Evolutionary conservation across 176 grass and related monocot genomes (phyloP), one percentile per base, ranked within the genome.

Genomic region (Eragrostis curvula): DNA sequence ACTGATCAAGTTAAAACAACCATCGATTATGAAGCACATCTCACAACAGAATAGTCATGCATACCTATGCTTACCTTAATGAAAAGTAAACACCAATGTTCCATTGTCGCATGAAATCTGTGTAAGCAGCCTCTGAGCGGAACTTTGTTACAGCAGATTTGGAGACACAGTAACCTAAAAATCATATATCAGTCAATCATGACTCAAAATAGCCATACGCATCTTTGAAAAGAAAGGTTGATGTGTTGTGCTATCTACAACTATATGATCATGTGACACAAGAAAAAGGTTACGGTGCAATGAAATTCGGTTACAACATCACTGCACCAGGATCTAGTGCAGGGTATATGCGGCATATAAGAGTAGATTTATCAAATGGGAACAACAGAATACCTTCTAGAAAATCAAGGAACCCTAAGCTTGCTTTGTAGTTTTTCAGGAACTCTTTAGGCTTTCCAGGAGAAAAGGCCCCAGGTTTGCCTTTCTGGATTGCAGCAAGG

Each of bases 81-180:
- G 96, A 96, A 84, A 99, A 99, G 77, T 99, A 99, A 15, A 99
- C 96, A 80, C 78, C 91, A 85, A 99, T 91, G 67, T 99, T 95
- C 96, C 96, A 99, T 44, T 94, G 91, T 43, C 83, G 85, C 83
- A 96, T 87, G 78, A 94, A 99, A 68, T 99, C 93, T 18, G 81
- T 46, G 84, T 94, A 99, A 49, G 88, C 89, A 78, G 77, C 62
- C 84, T 90, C 87, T 29, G 87, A 92, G 39, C 96, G 89, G 68
- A 99, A 99, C 73, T 88, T 99, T 52, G 74, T 67, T 79, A 96
- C 77, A 70, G 87, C 87, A 80, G 89, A 77, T 84, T 90, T 96
- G 73, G 96, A 91, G 24, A 61, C 50, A 49, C 95, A 95, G 79
- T 87, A 89, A 62, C 92, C 95, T 98, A 77, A 30, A 70, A 79